Conservation (phyloP, 257 asterid species). For the Petunia axillaris region DNA sequence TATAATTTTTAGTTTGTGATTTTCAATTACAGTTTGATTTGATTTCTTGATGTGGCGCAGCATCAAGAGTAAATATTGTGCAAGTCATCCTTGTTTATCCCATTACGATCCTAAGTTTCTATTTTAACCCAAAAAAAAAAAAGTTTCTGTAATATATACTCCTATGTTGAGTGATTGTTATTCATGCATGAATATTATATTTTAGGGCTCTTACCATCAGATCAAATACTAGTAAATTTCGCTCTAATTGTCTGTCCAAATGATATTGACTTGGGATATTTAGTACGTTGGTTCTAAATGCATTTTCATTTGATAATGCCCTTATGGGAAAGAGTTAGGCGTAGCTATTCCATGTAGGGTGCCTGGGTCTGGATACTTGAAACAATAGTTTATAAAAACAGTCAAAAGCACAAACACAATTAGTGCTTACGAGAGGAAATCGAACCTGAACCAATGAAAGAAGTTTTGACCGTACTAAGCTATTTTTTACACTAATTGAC, state of each 20-base stretch:
- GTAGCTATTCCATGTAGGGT: not conserved
- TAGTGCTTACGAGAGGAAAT: not conserved
- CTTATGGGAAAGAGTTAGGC: not conserved
- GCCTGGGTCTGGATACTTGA: not conserved
- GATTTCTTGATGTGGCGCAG: not conserved
- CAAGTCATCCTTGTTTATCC: not conserved
- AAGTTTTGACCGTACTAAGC: too few species aligned
- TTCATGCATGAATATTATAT: not conserved
- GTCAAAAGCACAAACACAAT: not conserved
- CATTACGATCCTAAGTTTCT: not conserved
- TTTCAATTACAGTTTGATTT: not conserved
- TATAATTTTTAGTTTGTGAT: not conserved
- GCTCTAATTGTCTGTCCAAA: not conserved
- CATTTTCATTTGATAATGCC: not conserved
- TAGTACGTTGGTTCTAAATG: not conserved
- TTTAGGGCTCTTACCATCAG: not conserved
- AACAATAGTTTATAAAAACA: not conserved
- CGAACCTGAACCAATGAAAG: constrained; percentile 58
- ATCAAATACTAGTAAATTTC: not conserved
- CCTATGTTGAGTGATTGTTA: not conserved
- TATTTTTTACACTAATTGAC: too few species aligned
- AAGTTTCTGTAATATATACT: too few species aligned
- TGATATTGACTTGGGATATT: not conserved
- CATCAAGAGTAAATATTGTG: not conserved
- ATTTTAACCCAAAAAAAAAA: too few species aligned